Percentiles rank a stretch among this genome's conserved stretches.
These are phyloP conservation scores for Prillingera fragicola DNA, from an alignment of 1,284 basidiomycete species.

Conservation along the genomic window DNA sequence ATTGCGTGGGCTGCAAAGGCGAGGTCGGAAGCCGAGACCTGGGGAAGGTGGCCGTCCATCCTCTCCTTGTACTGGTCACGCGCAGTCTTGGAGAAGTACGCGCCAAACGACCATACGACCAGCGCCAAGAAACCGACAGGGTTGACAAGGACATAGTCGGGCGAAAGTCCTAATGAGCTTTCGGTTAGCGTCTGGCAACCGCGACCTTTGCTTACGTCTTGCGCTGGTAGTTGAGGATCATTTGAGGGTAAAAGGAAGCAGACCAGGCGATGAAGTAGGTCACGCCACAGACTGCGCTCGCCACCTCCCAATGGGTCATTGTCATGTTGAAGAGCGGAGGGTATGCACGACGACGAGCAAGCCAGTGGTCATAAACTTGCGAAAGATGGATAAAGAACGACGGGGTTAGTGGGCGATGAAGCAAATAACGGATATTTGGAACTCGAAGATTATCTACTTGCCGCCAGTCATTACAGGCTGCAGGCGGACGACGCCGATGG, in stretches of 20 bases:
- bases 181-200: neutral
- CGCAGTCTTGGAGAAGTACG: slow-evolving; percentile 40
- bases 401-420: too few relatives aligned
- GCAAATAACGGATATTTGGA: too few relatives aligned
- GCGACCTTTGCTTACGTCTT: slow-evolving; percentile 33
- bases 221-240: slow-evolving; percentile 47
- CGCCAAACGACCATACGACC: slow-evolving; percentile 43
- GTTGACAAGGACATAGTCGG: slow-evolving; percentile 50
- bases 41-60: slow-evolving; percentile 47
- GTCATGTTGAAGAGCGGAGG: too few relatives aligned
- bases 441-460: too few relatives aligned
- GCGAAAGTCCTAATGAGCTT: slow-evolving; percentile 43
- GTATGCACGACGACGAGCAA: too few relatives aligned
- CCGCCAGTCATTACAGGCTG: too few relatives aligned
- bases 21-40: slow-evolving; percentile 47
- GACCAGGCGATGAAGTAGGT: slow-evolving; percentile 48
- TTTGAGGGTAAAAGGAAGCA: slow-evolving; percentile 50
- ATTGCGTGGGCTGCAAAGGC: slow-evolving; percentile 48
- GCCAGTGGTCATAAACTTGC: too few relatives aligned
- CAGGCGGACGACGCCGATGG: too few relatives aligned
- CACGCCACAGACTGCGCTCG: slow-evolving; percentile 26
- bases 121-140: slow-evolving; percentile 49
- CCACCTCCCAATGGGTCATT: slow-evolving; percentile 18
- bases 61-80: slow-evolving; percentile 44
- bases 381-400: too few relatives aligned